Conservation (phyloP, 495 filamentous ascomycete species). For the Viridothelium virens region DNA sequence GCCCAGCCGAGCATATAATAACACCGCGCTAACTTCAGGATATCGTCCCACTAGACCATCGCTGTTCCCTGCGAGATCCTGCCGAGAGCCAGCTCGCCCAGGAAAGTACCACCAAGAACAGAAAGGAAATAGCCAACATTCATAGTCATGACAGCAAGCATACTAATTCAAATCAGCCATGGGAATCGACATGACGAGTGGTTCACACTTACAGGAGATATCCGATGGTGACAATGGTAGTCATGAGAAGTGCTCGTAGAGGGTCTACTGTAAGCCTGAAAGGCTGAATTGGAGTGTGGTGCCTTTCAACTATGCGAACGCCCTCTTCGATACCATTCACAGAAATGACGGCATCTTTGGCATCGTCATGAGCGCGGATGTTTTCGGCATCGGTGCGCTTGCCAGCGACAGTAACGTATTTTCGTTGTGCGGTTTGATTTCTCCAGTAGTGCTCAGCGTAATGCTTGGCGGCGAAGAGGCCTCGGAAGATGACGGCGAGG, state of each 20-base stretch:
- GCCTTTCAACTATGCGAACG: constrained; percentile 57
- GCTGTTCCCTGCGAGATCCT: constrained; percentile 43
- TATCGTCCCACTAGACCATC: background rate
- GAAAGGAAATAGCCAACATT: constrained; percentile 95
- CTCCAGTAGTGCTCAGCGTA: constrained; percentile 52
- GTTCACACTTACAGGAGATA: constrained; percentile 76
- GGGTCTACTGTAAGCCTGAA: constrained; percentile 77
- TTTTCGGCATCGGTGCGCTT: constrained; percentile 50
- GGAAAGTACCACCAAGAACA: constrained; percentile 70
- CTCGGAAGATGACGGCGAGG: constrained; percentile 60
- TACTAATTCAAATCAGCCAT: constrained; percentile 45
- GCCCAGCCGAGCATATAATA: too few relatives aligned
- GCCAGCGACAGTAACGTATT: constrained; percentile 68
- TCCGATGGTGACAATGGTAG: constrained; percentile 62
- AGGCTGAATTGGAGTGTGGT: constrained; percentile 44
- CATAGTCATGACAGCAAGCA: constrained; percentile 97
- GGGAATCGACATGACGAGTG: background rate
- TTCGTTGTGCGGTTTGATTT: constrained; percentile 56
- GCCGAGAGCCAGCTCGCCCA: constrained; percentile 75
- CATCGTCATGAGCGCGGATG: constrained; percentile 43
- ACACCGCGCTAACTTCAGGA: background rate
- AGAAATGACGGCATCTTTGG: constrained; percentile 50
- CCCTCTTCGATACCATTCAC: constrained; percentile 67
- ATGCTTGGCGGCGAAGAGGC: constrained; percentile 58
- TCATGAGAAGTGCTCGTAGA: constrained; percentile 59